Percentiles rank a stretch among this genome's conserved stretches.
Evolutionary conservation across 352 stramenopile species (phyloP).

Genomic region (Elongisporangium prolatum): DNA sequence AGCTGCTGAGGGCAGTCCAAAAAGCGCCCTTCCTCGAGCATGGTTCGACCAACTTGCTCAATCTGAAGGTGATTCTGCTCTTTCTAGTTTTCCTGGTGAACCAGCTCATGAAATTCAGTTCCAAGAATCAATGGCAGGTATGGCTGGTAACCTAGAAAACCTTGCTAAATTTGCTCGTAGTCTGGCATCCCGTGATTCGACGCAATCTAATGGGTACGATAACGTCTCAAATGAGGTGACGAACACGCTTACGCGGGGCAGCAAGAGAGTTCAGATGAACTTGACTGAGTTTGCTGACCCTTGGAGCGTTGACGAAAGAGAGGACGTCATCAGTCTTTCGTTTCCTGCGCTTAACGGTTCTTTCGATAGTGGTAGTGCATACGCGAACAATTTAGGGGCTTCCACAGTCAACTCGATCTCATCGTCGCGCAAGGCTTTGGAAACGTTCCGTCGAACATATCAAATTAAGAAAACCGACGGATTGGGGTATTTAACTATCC

Average conservation of each 20-base stretch:
- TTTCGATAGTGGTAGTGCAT: conserved; percentile 29
- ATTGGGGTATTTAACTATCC: conserved; percentile 70
- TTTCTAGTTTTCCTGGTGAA: conserved; percentile 1
- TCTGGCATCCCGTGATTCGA: conserved; percentile 32
- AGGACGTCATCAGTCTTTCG: conserved; percentile 60
- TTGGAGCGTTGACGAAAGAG: conserved; percentile 59
- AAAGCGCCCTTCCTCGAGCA: conserved; percentile 59
- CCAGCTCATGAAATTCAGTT: conserved; percentile 25
- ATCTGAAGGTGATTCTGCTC: neutral
- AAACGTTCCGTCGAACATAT: conserved; percentile 59
- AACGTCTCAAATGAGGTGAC: conserved; percentile 76
- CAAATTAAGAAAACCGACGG: conserved; percentile 56
- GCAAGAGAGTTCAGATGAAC: conserved; percentile 8
- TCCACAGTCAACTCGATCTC: conserved; percentile 65
- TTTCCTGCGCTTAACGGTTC: conserved; percentile 50
- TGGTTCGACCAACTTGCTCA: conserved; percentile 76
- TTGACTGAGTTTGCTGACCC: conserved; percentile 45
- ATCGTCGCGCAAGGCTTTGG: conserved; percentile 43
- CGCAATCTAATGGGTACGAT: conserved; percentile 15
- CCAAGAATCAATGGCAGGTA: conserved; percentile 37
- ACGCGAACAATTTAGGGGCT: conserved; percentile 26
- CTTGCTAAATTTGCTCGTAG: conserved; percentile 68
- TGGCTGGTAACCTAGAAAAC: conserved; percentile 62
- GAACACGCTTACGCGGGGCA: conserved; percentile 43
- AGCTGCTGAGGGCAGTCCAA: conserved; percentile 59